Conservation (phyloP, 108 stramenopile species). For the Stephanodiscus minutulus region DNA sequence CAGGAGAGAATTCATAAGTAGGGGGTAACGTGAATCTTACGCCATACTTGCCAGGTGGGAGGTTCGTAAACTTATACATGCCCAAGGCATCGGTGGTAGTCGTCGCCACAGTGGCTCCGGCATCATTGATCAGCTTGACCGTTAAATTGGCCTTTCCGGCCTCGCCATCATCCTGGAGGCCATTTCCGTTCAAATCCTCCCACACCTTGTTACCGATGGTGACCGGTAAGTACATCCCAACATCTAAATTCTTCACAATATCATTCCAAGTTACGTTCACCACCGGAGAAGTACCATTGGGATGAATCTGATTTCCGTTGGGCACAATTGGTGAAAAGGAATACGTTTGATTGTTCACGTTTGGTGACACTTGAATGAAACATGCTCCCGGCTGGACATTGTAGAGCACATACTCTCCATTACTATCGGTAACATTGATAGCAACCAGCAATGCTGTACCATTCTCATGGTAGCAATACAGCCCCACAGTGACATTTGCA, state of each 20-base stretch:
- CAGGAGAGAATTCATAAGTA: conserved; percentile 27
- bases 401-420: conserved; percentile 23
- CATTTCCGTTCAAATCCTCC: conserved; percentile 44
- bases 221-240: conserved; percentile 31
- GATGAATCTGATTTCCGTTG: conserved; percentile 34
- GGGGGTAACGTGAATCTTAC: conserved; percentile 31
- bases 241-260: conserved; percentile 24
- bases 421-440: conserved; percentile 15
- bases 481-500: conserved; percentile 18
- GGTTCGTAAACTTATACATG: conserved; percentile 25
- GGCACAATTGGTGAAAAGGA: conserved; percentile 40
- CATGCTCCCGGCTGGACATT: conserved; percentile 22
- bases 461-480: conserved; percentile 20
- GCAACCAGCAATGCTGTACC: neutral
- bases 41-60: conserved; percentile 23
- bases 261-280: conserved; percentile 11
- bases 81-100: conserved; percentile 30
- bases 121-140: conserved; percentile 19
- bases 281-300: conserved; percentile 30
- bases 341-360: neutral
- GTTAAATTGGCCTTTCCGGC: neutral
- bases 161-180: conserved; percentile 9
- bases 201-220: conserved; percentile 49
- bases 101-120: conserved; percentile 13
- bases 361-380: conserved; percentile 5